Percentiles rank a stretch among this genome's conserved stretches.
phyloP scores from a whole-genome alignment of 192 early-diverging fungal species.

The Mortierella antarctica region DNA sequence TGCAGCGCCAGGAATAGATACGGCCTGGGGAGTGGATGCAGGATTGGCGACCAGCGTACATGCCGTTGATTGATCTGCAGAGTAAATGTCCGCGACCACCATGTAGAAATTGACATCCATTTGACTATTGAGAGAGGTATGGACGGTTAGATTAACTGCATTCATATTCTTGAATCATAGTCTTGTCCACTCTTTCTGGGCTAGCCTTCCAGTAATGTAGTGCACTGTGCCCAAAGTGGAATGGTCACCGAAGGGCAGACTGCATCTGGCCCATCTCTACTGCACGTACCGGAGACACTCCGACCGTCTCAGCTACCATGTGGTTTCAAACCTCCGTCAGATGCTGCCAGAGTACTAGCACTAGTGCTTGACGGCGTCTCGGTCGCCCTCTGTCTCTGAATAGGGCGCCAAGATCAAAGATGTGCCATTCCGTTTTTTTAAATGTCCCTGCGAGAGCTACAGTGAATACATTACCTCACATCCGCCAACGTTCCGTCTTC shows the following conservation, averaged over 20 bases:
- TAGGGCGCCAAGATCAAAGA: background rate
- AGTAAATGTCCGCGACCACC: constrained; percentile 61
- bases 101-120: constrained; percentile 62
- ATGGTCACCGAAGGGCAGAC: no score
- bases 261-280: no score
- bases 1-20: background rate
- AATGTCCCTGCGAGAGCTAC: no score
- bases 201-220: background rate
- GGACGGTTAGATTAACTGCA: constrained; percentile 13
- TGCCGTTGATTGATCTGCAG: constrained; percentile 50
- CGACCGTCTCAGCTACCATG: no score
- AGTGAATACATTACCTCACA: constrained; percentile 61
- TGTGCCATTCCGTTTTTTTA: background rate
- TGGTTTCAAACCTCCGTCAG: no score
- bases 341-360: no score
- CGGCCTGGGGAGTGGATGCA: constrained; percentile 10
- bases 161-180: constrained; percentile 41
- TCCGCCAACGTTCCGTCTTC: constrained; percentile 60
- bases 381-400: background rate
- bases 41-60: constrained; percentile 60
- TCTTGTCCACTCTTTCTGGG: background rate
- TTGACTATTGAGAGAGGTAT: constrained; percentile 25
- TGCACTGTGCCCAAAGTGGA: background rate
- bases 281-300: no score
- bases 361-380: no score